These are phyloP conservation scores for Lecanicillium sp. DNA, from an alignment of 2,329 filamentous ascomycete species.

Conservation along the genomic window DNA sequence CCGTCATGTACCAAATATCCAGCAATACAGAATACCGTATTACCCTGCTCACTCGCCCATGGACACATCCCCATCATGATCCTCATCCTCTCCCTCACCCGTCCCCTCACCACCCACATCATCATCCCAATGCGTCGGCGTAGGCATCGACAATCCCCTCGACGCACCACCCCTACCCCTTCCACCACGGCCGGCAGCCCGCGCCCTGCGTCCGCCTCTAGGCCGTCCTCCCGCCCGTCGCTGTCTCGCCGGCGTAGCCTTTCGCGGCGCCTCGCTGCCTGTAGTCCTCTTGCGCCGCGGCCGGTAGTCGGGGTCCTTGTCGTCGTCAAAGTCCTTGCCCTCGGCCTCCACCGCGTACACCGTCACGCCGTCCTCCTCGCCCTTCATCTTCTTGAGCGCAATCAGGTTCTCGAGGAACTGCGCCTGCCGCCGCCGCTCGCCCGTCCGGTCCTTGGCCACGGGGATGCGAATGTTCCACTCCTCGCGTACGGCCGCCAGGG, in stretches of 20 bases:
- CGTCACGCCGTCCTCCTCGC: conserved; percentile 59
- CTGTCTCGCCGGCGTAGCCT: conserved; percentile 1
- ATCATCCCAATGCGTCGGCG: conserved; percentile 9
- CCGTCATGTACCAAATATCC: too few species aligned
- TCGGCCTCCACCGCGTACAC: conserved; percentile 42
- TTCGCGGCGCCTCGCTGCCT: conserved; percentile 3
- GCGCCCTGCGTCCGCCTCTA: conserved; percentile 14
- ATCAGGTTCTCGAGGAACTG: conserved; percentile 61
- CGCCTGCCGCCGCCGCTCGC: conserved; percentile 39
- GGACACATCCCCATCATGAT: conserved; percentile 18
- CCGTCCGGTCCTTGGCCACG: conserved; percentile 35
- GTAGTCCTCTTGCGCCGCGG: conserved; percentile 9
- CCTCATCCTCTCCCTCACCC: conserved; percentile 18
- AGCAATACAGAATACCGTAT: too few species aligned
- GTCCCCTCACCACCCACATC: conserved; percentile 9
- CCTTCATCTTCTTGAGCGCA: conserved; percentile 53
- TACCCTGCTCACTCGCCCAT: conserved; percentile 12
- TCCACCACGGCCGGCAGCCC: neutral
- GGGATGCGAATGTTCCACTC: conserved; percentile 39
- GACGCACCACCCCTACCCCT: neutral
- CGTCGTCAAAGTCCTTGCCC: conserved; percentile 33
- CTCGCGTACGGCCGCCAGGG: conserved; percentile 30
- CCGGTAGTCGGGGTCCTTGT: conserved; percentile 29
- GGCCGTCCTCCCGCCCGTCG: neutral
- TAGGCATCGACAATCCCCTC: conserved; percentile 5